Evolutionary conservation across 2,329 filamentous ascomycete species (phyloP).

Genomic region (Madurella fahalii): DNA sequence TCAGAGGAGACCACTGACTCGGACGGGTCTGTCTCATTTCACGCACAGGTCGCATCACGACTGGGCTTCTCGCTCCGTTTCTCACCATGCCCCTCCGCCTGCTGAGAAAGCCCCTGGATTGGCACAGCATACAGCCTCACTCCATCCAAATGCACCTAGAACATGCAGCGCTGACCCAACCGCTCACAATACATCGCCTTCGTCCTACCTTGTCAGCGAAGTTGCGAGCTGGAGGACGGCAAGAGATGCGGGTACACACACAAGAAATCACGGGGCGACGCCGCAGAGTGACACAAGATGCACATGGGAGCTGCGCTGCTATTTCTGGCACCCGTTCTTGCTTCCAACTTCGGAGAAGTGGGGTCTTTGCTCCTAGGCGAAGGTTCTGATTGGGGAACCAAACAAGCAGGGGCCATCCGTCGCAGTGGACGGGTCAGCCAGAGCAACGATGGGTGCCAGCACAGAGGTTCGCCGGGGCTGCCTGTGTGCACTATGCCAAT

Average conservation of each 20-base stretch:
- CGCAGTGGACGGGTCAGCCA: background rate
- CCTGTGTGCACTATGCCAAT: too few species aligned
- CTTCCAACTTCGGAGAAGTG: background rate
- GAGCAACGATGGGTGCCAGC: slow-evolving; percentile 5
- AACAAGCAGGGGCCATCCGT: background rate
- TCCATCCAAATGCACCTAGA: background rate
- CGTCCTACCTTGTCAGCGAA: background rate
- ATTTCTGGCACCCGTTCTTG: slow-evolving; percentile 25
- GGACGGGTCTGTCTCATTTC: background rate
- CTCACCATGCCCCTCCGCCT: too few species aligned
- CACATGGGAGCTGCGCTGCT: slow-evolving; percentile 18
- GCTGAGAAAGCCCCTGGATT: background rate
- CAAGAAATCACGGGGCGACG: slow-evolving; percentile 13
- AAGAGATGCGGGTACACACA: slow-evolving; percentile 13
- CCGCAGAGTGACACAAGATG: slow-evolving; percentile 22
- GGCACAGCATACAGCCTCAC: background rate
- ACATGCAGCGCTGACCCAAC: background rate
- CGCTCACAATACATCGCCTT: background rate
- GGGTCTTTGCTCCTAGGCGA: background rate
- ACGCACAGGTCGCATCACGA: background rate
- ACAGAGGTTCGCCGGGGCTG: background rate
- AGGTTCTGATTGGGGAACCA: slow-evolving; percentile 15
- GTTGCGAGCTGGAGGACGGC: background rate
- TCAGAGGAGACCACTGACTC: background rate
- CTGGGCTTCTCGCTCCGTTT: background rate